Conservation (phyloP, 257 asterid species). For the Lycium barbarum region DNA sequence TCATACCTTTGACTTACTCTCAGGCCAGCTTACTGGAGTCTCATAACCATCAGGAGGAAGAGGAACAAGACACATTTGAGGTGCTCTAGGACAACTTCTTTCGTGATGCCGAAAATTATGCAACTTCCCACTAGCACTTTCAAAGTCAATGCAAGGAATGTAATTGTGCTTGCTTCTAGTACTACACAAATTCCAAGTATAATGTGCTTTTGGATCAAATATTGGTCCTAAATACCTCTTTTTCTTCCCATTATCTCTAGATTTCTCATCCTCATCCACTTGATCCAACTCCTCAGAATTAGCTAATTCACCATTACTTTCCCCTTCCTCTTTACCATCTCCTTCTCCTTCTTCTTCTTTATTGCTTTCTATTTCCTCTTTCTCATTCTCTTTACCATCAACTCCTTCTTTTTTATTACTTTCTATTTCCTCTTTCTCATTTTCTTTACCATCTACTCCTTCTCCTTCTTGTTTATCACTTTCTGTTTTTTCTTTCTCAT, state of each 20-base stretch:
- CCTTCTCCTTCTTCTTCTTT: conserved; percentile 21
- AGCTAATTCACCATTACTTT: conserved; percentile 51
- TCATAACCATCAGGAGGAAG: conserved; percentile 81
- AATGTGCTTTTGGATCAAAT: conserved; percentile 69
- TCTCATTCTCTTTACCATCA: conserved; percentile 16
- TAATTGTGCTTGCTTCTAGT: conserved; percentile 88
- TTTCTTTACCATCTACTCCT: conserved; percentile 31
- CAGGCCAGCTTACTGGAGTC: conserved; percentile 81
- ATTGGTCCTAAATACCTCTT: conserved; percentile 69
- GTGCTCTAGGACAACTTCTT: conserved; percentile 81
- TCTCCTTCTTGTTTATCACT: conserved; percentile 19
- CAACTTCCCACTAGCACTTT: conserved; percentile 53
- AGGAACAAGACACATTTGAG: conserved; percentile 86
- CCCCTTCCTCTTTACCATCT: conserved; percentile 37
- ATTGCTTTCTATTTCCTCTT: not conserved
- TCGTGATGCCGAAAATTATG: conserved; percentile 82
- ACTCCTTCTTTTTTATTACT: conserved; percentile 36
- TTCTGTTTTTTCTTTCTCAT: conserved; percentile 10
- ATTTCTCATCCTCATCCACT: conserved; percentile 51
- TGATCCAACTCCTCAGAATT: conserved; percentile 53
- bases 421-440: conserved; percentile 26
- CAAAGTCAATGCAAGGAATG: conserved; percentile 95
- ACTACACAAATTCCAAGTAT: conserved; percentile 79
- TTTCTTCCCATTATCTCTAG: conserved; percentile 38
- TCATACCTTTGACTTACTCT: conserved; percentile 79